Evolutionary conservation across 352 stramenopile genomes (phyloP), one percentile per base, ranked within the genome.

Genomic region (Pythium chondricola): DNA sequence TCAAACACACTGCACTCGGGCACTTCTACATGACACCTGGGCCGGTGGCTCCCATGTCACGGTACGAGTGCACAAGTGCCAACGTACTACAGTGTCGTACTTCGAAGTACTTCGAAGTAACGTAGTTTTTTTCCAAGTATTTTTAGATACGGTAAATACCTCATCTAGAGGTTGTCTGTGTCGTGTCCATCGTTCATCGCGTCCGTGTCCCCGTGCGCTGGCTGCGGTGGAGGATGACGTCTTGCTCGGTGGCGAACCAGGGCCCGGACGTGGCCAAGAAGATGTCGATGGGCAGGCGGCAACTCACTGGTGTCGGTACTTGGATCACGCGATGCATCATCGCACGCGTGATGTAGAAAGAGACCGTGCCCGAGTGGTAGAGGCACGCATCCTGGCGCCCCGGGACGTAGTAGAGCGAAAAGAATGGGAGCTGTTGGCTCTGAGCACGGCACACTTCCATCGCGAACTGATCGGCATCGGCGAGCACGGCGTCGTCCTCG

Each of bases 291-390:
- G 45, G 45, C 36, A 52, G 25, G 2, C 45, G 45, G 33, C 45
- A 52, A 7, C 35, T 42, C n/a, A 16, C 29, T 5, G 3, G 20
- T 2, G 9, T 10, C 3, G 33, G 24, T 14, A 38, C 45, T 14
- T 30, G 8, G n/a, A 52, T 44, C 21, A 52, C 24, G 4, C 25
- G n/a, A 16, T 44, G 11, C 45, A 52, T 52, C 33, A 52, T 44
- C 7, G 11, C 14, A 17, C 35, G 26, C 33, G 45, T 44, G 18
- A 52, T 13, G 27, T 38, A 52, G n/a, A 52, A 52, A 6, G 45
- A 32, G 14, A 52, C 45, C 4, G 45, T 52, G 8, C 45, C 45
- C 14, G 45, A 52, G 27, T 52, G 45, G 35, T 52, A 52, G 11
- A 52, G 36, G 26, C 45, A 52, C 45, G 45, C 32, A 21, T 35